These are phyloP conservation scores for Leishmania tropica DNA, from an alignment of 208 protist species.

Conservation along the genomic window DNA sequence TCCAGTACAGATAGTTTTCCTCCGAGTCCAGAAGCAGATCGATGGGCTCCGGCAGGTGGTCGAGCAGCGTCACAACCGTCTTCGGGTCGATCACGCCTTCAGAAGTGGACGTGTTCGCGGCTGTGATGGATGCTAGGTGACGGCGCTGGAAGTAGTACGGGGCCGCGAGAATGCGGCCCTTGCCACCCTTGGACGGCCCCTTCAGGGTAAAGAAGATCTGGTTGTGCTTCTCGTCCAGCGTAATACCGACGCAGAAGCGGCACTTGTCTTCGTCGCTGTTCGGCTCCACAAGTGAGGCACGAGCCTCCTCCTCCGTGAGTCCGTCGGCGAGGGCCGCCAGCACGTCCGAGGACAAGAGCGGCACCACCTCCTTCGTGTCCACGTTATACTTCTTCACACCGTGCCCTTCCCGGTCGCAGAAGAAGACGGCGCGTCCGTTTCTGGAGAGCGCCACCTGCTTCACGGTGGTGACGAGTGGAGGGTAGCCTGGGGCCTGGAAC, in stretches of 20 bases:
- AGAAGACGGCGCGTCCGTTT: constrained; percentile 39
- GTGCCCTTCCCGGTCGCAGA: constrained; percentile 56
- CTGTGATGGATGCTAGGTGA: constrained; percentile 29
- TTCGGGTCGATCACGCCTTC: constrained; percentile 44
- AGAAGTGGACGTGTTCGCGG: constrained; percentile 14
- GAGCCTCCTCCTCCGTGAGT: constrained; percentile 9
- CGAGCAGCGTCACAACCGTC: constrained; percentile 24
- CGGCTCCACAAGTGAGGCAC: constrained; percentile 12
- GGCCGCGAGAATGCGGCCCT: constrained; percentile 39
- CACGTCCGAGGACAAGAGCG: constrained; percentile 36
- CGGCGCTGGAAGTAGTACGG: constrained; percentile 40
- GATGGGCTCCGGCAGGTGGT: constrained; percentile 45
- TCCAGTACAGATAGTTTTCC: constrained; percentile 47
- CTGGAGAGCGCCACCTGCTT: constrained; percentile 39
- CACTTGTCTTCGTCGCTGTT: constrained; percentile 38
- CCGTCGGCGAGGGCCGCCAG: constrained; percentile 21
- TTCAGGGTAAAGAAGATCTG: constrained; percentile 52
- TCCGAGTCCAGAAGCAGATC: constrained; percentile 41
- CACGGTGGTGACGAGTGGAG: constrained; percentile 40
- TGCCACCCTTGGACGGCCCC: constrained; percentile 41
- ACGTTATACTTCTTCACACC: constrained; percentile 52
- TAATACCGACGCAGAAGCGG: constrained; percentile 47
- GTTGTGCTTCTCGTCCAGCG: constrained; percentile 45
- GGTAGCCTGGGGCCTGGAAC: constrained; percentile 2
- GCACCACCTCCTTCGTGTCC: constrained; percentile 43